Base-by-base conservation (phyloP, 345 rosid genomes). In the Diplotaxis tenuifolia region DNA sequence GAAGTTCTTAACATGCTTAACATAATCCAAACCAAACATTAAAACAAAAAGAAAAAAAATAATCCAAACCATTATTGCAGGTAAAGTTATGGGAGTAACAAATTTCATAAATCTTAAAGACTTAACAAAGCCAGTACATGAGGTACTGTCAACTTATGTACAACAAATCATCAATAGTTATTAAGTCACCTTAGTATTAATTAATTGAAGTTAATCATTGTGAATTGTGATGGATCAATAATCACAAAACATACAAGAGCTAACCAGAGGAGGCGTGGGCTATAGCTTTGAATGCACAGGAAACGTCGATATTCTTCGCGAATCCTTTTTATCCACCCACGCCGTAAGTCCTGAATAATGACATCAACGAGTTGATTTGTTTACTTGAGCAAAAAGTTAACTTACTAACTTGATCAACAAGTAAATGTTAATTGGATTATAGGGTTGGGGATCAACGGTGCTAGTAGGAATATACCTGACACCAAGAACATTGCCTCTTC, bases 261-360 rank as follows among this genome's bases (percentile, higher is more conserved):
- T 86, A 75, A 81, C 85, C 5, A 66, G 65, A 60, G 88, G 88
- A 53, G 88, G 92, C 3, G 92, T 84, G 11, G 96, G 87, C 56
- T 82, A 86, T 67, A 85, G 82, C 47, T 82, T 89, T 12, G 90
- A 87, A 63, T 89, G 92, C 67, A 80, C 74, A 2, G 89, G 96
- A 16, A 75, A 84, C 71, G 38, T 74, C 45, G 79, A 73, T 9
- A 77, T 80, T 72, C 89, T 89, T 2, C 87, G 96, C 0, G 89
- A 89, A 69, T 86, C 92, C 29, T 89, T 89, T 78, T 59, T 84
- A 80, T 84, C 89, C 0, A 76, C 90, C 34, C 88, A 82, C 8
- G 63, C 67, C 15, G 66, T 62, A 55, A 69, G 70, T 68, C 2
- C 1, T 22, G 34, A 1, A 12, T 16, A 42, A 5, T 4, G 19